phyloP scores from a whole-genome alignment of 768 basidiomycete genomes.

The Serendipita indica region DNA sequence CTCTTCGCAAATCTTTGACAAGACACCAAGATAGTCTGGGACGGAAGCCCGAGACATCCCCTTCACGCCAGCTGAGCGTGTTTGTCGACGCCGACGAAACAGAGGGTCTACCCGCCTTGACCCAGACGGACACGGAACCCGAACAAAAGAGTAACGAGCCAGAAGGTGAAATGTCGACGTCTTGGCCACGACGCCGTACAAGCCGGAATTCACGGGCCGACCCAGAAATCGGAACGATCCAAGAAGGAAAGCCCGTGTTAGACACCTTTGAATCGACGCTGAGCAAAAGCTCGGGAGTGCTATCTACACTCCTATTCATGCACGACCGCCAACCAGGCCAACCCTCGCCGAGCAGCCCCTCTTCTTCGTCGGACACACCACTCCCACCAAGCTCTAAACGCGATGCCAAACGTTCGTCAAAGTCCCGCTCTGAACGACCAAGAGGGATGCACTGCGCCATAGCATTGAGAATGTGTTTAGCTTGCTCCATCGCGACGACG shows the following conservation, averaged over 20 bases:
- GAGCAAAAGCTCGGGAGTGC: constrained; percentile 34
- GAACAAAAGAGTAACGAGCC: too few relatives aligned
- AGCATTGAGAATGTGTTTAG: background rate
- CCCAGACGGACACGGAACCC: constrained; percentile 25
- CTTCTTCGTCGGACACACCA: background rate
- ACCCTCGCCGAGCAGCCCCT: constrained; percentile 14
- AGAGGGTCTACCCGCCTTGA: constrained; percentile 42
- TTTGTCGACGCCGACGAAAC: constrained; percentile 51
- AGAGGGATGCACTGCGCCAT: background rate
- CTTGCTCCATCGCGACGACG: constrained; percentile 3
- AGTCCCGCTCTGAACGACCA: too few relatives aligned
- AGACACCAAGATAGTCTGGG: background rate
- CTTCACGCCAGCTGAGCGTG: background rate
- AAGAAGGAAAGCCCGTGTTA: too few relatives aligned
- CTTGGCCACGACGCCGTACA: too few relatives aligned
- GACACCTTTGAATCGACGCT: constrained; percentile 5
- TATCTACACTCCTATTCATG: constrained; percentile 49
- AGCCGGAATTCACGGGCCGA: too few relatives aligned
- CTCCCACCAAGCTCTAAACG: constrained; percentile 4
- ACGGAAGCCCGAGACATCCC: background rate
- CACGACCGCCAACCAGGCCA: constrained; percentile 34
- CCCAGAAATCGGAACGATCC: too few relatives aligned
- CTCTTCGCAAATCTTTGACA: background rate
- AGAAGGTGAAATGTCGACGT: too few relatives aligned
- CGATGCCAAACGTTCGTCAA: background rate